Base-by-base conservation (phyloP, 1,139 yeast genomes). In the Yamadazyma diospyri region DNA sequence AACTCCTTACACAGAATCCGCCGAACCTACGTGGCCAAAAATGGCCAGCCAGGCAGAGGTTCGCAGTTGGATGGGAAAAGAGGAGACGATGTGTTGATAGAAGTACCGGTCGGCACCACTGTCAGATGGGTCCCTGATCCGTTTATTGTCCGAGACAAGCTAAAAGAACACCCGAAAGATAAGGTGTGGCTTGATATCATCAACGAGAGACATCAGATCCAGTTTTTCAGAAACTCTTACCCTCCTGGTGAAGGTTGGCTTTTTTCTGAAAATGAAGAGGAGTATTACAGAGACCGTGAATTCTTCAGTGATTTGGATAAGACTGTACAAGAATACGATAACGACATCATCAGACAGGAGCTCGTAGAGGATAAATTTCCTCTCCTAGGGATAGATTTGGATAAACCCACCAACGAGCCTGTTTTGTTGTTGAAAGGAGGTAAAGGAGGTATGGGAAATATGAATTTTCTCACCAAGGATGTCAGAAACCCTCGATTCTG, bases 401-500 rank as follows among this genome's bases (percentile, higher is more conserved):
- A 70, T 31, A 59, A 66, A 36, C 81, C 88, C 0, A 78, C 87
- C 0, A 66, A 64, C 4, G 72, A 70, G 22, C 95, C 97, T 1
- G 53, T 80, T n/a, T 62, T 85, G 27, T 51, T 92, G 14, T 50
- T 89, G 29, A 72, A 74, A 46, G 98, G 98, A 27, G 98, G 98
- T 5, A 66, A 69, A 45, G 97, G 97, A 17, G 98, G 98, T 0
- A 70, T 89, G 67, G 98, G 98, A 2, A 92, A 92, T 55, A 87
- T 88, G 92, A 96, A 89, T 54, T 92, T 92, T 51, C 64, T 85
- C 33, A 87, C 97, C 1, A 72, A 81, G 33, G 77, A 80, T 35
- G 79, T 92, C 34, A 74, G 97, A 37, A 89, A 88, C 50, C 98
- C 98, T 5, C 65, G 94, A 32, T 92, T 92, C 54, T 77, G 94